These are phyloP conservation scores for Russula sp. DNA, from an alignment of 768 basidiomycete species.

Conservation along the genomic window DNA sequence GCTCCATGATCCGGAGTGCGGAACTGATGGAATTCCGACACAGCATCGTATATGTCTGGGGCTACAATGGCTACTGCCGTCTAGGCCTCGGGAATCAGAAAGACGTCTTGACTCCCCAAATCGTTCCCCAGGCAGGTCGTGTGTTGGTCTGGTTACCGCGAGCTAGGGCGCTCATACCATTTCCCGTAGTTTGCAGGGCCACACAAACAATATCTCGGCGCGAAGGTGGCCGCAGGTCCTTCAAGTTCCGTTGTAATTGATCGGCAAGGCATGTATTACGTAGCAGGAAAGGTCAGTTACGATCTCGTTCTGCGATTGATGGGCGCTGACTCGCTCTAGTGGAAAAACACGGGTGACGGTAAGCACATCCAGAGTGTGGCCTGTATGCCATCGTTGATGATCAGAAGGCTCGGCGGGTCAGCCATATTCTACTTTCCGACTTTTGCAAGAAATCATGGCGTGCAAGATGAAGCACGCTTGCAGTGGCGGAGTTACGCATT, in stretches of 20 bases:
- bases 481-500: conserved; percentile 89
- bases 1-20: neutral
- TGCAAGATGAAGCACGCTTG: conserved; percentile 67
- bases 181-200: conserved; percentile 64
- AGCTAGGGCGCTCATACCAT: neutral
- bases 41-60: conserved; percentile 80
- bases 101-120: conserved; percentile 71
- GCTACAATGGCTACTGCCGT: conserved; percentile 87
- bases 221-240: conserved; percentile 68
- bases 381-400: conserved; percentile 7
- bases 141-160: neutral
- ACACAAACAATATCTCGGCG: conserved; percentile 55
- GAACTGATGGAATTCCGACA: conserved; percentile 7
- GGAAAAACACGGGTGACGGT: conserved; percentile 96
- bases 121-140: conserved; percentile 65
- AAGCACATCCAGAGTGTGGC: conserved; percentile 16
- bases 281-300: conserved; percentile 63
- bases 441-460: conserved; percentile 83
- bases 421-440: conserved; percentile 82
- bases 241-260: conserved; percentile 82
- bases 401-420: conserved; percentile 80
- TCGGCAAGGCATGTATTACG: conserved; percentile 80
- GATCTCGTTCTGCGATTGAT: neutral
- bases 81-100: conserved; percentile 84
- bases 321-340: conserved; percentile 40